phyloP scores from a whole-genome alignment of 2,329 filamentous ascomycete genomes.

The Colletotrichum sp. region DNA sequence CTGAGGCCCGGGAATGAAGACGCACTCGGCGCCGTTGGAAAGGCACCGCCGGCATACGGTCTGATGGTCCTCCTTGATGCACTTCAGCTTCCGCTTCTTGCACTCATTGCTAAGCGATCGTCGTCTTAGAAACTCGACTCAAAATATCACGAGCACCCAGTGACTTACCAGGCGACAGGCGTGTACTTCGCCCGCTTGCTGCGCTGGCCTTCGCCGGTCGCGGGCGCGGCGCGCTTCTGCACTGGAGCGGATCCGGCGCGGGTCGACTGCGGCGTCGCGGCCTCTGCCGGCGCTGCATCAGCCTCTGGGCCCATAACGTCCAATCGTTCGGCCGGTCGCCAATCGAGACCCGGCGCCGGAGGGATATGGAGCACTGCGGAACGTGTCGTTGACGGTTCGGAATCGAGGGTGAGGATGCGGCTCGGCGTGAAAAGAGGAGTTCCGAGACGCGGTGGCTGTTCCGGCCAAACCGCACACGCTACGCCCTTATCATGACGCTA shows the following conservation, averaged over 20 bases:
- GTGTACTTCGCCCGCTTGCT: constrained; percentile 42
- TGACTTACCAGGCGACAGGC: constrained; percentile 37
- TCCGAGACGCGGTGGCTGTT: neutral
- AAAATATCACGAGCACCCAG: neutral
- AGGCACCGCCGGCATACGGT: constrained; percentile 35
- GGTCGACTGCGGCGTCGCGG: neutral
- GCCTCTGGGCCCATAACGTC: neutral
- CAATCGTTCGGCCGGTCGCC: neutral
- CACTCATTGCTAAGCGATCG: constrained; percentile 36
- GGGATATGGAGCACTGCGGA: neutral
- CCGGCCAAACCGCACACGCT: neutral
- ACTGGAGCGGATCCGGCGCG: constrained; percentile 4
- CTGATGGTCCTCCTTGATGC: constrained; percentile 30
- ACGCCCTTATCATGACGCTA: neutral
- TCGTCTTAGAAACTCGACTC: neutral
- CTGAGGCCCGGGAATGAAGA: constrained; percentile 26
- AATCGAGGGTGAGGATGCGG: neutral
- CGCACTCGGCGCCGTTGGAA: constrained; percentile 28
- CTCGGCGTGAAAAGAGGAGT: neutral
- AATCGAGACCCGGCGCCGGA: neutral
- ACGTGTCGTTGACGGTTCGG: neutral
- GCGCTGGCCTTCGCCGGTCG: neutral
- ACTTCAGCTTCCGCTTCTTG: constrained; percentile 47
- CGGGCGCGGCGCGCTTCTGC: constrained; percentile 10
- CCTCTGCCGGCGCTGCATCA: neutral